A percentile compares a stretch with the other conserved stretches of the same genome.
Evolutionary conservation across 345 rosid genomes (phyloP).

Genomic region (Microthlaspi erraticum): DNA sequence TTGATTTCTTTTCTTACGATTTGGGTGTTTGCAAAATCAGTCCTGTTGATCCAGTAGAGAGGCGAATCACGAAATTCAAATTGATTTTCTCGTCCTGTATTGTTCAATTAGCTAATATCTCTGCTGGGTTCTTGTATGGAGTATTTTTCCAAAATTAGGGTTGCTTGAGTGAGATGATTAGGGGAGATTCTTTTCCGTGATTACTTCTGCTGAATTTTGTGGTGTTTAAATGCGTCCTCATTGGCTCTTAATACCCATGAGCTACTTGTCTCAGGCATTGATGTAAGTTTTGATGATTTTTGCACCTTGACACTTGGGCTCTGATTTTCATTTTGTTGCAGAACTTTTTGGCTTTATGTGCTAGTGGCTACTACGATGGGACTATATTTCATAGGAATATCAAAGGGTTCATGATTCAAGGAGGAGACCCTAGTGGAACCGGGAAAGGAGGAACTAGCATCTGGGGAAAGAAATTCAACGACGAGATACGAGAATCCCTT

Average conservation of each 20-base stretch:
- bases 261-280: no score
- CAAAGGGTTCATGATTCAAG: constrained; percentile 99
- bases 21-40: not conserved
- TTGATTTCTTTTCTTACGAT: not conserved
- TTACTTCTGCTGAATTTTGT: not conserved
- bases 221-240: not conserved
- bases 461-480: constrained; percentile 98
- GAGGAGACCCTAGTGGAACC: constrained; percentile 95
- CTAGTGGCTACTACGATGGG: constrained; percentile 90
- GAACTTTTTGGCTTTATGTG: constrained; percentile 97
- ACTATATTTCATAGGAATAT: constrained; percentile 91
- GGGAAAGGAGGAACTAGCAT: constrained; percentile 99
- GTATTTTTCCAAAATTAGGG: constrained; percentile 20
- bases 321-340: constrained; percentile 43
- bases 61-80: not conserved
- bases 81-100: not conserved
- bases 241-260: no score
- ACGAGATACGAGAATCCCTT: constrained; percentile 94
- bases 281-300: not conserved
- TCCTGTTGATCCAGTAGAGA: not conserved
- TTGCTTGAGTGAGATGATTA: not conserved
- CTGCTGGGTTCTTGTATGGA: no score
- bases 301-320: constrained; percentile 1
- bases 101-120: constrained; percentile 1
- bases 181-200: not conserved